Conservation (phyloP, 495 filamentous ascomycete genomes). For the Evansstolkia leycettana region DNA sequence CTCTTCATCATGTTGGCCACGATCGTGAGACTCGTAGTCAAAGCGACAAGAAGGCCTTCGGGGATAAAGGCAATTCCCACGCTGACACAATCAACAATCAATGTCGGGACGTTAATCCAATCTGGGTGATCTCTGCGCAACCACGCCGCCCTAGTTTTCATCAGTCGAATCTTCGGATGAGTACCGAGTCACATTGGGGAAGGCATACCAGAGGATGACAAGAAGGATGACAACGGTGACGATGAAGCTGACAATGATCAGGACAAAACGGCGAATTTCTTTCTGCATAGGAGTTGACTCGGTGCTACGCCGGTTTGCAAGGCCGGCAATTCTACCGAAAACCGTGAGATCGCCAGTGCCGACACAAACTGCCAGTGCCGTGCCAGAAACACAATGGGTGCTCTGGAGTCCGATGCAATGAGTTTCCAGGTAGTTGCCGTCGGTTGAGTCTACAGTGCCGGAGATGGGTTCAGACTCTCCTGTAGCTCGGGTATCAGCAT, state of each 20-base stretch:
- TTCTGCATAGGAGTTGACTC: slow-evolving; percentile 48
- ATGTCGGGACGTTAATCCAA: slow-evolving; percentile 46
- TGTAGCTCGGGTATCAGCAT: too few species aligned
- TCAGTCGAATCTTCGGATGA: background rate
- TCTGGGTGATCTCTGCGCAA: slow-evolving; percentile 42
- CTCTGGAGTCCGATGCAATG: slow-evolving; percentile 55
- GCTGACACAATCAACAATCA: slow-evolving; percentile 62
- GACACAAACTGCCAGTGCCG: slow-evolving; percentile 45
- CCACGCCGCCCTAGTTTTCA: slow-evolving; percentile 41
- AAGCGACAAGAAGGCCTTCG: slow-evolving; percentile 61
- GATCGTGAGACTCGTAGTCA: slow-evolving; percentile 66
- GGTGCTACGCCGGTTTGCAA: slow-evolving; percentile 45
- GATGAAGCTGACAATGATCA: slow-evolving; percentile 43
- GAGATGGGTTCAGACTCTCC: slow-evolving; percentile 47
- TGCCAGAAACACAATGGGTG: slow-evolving; percentile 51
- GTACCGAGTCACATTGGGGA: slow-evolving; percentile 3
- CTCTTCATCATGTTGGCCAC: slow-evolving; percentile 59
- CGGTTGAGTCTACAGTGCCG: slow-evolving; percentile 43
- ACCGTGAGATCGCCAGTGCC: slow-evolving; percentile 45
- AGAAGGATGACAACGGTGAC: slow-evolving; percentile 42
- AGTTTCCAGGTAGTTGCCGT: slow-evolving; percentile 64
- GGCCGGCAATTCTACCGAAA: slow-evolving; percentile 51
- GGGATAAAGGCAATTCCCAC: slow-evolving; percentile 61
- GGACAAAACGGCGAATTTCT: slow-evolving; percentile 53
- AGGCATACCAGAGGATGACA: slow-evolving; percentile 42